A percentile compares a stretch with the other conserved stretches of the same genome.
Conservation (phyloP, 257 asterid species). For the Ophiorrhiza pumila region DNA sequence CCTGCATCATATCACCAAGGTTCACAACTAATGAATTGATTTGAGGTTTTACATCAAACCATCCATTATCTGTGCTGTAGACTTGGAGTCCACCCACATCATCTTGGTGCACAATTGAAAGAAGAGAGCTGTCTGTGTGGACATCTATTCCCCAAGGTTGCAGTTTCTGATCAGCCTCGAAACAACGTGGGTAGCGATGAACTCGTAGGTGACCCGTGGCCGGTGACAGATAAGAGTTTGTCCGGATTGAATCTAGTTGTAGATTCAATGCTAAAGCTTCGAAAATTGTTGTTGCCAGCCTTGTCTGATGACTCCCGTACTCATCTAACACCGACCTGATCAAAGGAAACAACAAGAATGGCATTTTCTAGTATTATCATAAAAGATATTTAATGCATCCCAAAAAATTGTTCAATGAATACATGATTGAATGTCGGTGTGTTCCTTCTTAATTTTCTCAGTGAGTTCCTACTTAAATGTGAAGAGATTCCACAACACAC, state of each 20-base stretch:
- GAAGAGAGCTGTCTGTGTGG: constrained; percentile 86
- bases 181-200: constrained; percentile 71
- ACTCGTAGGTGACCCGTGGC: constrained; percentile 62
- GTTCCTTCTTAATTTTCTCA: not conserved
- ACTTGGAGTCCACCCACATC: constrained; percentile 85
- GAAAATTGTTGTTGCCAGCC: constrained; percentile 51
- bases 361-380: no score
- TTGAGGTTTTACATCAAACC: constrained; percentile 65
- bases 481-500: not conserved
- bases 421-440: not conserved
- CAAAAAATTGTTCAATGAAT: no score
- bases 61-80: constrained; percentile 33
- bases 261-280: constrained; percentile 45
- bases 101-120: constrained; percentile 75
- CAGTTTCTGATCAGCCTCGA: constrained; percentile 22
- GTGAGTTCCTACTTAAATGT: not conserved
- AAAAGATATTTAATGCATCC: no score
- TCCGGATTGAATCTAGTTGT: constrained; percentile 30
- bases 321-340: constrained; percentile 54
- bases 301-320: constrained; percentile 59
- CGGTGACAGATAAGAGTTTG: constrained; percentile 44
- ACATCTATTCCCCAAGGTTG: constrained; percentile 54
- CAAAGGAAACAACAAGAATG: not conserved
- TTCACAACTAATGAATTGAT: constrained; percentile 58
- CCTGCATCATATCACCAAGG: constrained; percentile 93